Evolutionary conservation across 257 asterid species (phyloP).

Genomic region (Eustoma russellianum): DNA sequence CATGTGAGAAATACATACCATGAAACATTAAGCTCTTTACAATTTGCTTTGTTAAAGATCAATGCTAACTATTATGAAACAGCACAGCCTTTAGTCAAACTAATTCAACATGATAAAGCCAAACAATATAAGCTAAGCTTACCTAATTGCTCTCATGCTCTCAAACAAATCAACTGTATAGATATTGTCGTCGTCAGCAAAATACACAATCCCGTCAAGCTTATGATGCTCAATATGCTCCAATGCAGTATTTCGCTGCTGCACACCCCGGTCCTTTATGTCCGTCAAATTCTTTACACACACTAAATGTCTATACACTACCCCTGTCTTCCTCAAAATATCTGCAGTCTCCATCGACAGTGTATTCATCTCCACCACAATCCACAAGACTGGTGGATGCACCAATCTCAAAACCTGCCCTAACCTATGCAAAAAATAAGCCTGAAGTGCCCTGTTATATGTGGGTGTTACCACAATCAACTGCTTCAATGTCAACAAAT

Average conservation of each 20-base stretch:
- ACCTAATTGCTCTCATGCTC: constrained; percentile 74
- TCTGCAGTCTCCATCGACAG: constrained; percentile 78
- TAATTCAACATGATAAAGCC: not conserved
- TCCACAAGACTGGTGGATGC: constrained; percentile 75
- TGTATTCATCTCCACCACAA: constrained; percentile 77
- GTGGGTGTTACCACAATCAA: constrained; percentile 82
- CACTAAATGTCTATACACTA: constrained; percentile 78
- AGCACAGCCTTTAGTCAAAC: no score
- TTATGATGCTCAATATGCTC: constrained; percentile 83
- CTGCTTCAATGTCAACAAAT: constrained; percentile 37
- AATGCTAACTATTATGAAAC: no score
- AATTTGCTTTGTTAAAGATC: no score
- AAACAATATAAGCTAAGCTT: constrained; percentile 3
- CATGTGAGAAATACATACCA: no score
- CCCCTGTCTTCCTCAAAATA: constrained; percentile 65
- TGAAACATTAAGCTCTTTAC: no score
- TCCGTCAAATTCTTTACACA: constrained; percentile 53
- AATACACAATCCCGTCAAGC: constrained; percentile 85
- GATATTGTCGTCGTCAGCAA: constrained; percentile 85
- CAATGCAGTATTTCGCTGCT: constrained; percentile 81
- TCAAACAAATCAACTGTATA: constrained; percentile 77
- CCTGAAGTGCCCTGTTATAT: constrained; percentile 59
- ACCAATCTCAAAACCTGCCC: constrained; percentile 80
- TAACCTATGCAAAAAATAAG: constrained; percentile 70
- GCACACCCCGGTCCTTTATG: constrained; percentile 67